Conservation (phyloP, 768 basidiomycete genomes). For the Rhodotorula sphaerocarpa region DNA sequence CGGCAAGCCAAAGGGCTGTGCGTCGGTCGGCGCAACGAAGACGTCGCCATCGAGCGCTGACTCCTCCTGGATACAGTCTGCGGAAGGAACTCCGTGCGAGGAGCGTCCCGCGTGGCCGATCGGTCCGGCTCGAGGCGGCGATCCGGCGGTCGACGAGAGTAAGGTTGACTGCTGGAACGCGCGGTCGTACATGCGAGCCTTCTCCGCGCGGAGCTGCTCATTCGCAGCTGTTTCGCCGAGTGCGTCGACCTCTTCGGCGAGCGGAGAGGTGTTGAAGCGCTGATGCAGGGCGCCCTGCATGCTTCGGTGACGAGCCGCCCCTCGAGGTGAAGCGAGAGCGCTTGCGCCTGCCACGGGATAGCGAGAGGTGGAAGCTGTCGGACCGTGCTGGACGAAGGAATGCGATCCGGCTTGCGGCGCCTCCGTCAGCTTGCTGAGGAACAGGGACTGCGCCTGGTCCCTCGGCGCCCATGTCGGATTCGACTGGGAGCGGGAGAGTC, state of each 20-base stretch:
- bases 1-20: constrained; percentile 16
- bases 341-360: too few species aligned
- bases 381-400: background rate
- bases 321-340: background rate
- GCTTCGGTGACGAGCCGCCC: constrained; percentile 15
- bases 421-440: constrained; percentile 64
- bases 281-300: constrained; percentile 25
- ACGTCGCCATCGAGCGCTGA: constrained; percentile 25
- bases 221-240: too few species aligned
- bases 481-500: constrained; percentile 1
- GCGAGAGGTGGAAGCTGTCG: background rate
- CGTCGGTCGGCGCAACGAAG: constrained; percentile 25
- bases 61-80: constrained; percentile 6
- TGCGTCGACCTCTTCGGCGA: background rate
- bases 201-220: constrained; percentile 8
- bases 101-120: background rate
- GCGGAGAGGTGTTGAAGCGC: background rate
- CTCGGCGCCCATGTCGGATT: constrained; percentile 82
- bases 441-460: constrained; percentile 83
- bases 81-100: background rate
- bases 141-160: background rate
- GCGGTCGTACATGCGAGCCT: constrained; percentile 27
- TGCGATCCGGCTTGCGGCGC: background rate
- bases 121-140: background rate
- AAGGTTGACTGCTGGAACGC: constrained; percentile 21